Percentiles rank a stretch among this genome's conserved stretches.
phyloP scores from a whole-genome alignment of 352 stramenopile species.

The Phytophthora quininea region DNA sequence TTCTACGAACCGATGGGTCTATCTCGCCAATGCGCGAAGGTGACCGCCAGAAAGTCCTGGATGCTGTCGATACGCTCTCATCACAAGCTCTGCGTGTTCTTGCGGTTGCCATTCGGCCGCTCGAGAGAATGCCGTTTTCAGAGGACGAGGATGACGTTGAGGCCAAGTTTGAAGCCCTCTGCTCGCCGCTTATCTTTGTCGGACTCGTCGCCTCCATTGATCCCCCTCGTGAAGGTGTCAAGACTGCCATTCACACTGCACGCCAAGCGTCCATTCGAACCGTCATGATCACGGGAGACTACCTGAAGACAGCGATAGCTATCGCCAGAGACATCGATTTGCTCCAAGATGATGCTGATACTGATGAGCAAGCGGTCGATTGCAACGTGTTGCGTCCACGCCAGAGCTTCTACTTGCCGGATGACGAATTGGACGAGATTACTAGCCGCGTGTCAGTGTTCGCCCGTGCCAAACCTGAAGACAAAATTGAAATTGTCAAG shows the following conservation, averaged over 20 bases:
- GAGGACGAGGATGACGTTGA: constrained; percentile 61
- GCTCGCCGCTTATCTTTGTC: constrained; percentile 89
- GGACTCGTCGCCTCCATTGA: constrained; percentile 93
- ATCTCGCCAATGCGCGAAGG: constrained; percentile 41
- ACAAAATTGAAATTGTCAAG: constrained; percentile 96
- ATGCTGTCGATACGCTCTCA: constrained; percentile 60
- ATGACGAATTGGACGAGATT: constrained; percentile 88
- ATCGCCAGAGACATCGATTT: constrained; percentile 94
- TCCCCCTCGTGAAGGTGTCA: constrained; percentile 61
- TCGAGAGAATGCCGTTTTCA: constrained; percentile 49
- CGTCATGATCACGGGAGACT: constrained; percentile 95
- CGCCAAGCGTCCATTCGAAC: constrained; percentile 64
- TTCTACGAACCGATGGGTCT: constrained; percentile 51
- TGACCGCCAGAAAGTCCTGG: constrained; percentile 48
- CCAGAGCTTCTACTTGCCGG: constrained; percentile 51
- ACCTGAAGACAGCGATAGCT: constrained; percentile 93
- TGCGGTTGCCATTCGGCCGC: constrained; percentile 86
- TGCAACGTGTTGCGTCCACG: constrained; percentile 63
- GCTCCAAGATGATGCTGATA: constrained; percentile 55
- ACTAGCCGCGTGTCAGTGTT: constrained; percentile 87
- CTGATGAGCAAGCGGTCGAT: constrained; percentile 59
- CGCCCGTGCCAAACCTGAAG: constrained; percentile 93
- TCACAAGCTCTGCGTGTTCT: constrained; percentile 86
- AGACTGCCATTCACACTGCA: constrained; percentile 60
- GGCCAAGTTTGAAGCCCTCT: constrained; percentile 58